Evolutionary conservation across 108 stramenopile species (phyloP), one percentile per base, ranked within the genome.

Genomic region (Discostella pseudostelligera): DNA sequence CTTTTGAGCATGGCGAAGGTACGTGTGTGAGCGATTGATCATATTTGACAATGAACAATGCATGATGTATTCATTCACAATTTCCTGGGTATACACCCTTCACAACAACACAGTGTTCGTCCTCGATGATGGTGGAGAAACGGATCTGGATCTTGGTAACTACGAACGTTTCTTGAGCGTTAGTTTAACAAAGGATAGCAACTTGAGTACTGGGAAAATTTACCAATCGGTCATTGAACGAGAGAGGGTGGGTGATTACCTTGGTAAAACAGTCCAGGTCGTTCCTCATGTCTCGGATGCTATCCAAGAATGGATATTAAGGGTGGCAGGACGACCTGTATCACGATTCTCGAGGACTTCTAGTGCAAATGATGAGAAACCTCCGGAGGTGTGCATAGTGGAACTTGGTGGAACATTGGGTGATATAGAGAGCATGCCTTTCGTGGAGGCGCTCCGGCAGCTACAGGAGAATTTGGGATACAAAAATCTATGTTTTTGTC

Each of bases 201-300:
- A 99, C 72, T 79, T 99, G 55, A 97, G 97, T 14, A 97, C 98
- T 5, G 98, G 98, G 16, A 99, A 99, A 81, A 87, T 99, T 12
- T 99, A 99, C 70, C 83, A 91, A 19, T 70, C 81, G 40, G 97
- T 99, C 3, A 97, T 99, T 74, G 74, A 90, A 48, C 76, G 89
- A 54, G 98, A 99, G 77, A 82, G 98, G 35, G 55, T 86, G 5
- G 98, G 98, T n/a, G 97, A 99, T 55, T 99, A 98, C 74, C 82
- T 99, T 28, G 98, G 98, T 11, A 99, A 99, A 72, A 99, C 98
- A 1, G 98, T 99, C 10, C 93, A 97, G 78, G 93, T 97, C 5
- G 93, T 97, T 45, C 96, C 96, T 10, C 96, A 97, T 56, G 39
- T 83, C 26, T 90, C 93, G 46, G 92, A 97, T 77, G 92, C 83